phyloP scores from a whole-genome alignment of 192 early-diverging fungal genomes.

The Funneliformis mosseae region DNA sequence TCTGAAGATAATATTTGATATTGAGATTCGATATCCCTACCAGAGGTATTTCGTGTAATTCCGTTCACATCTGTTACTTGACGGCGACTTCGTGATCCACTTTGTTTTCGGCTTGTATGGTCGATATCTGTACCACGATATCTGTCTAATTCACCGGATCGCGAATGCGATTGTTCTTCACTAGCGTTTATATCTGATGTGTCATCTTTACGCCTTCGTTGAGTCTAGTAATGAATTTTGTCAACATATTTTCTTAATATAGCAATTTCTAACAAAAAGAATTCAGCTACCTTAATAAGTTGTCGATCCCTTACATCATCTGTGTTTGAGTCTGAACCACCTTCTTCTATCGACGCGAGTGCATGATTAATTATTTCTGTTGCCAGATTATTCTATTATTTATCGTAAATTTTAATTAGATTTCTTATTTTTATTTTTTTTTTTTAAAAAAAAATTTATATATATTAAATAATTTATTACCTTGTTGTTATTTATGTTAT shows the following conservation, averaged over 20 bases:
- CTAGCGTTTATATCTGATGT: conserved; percentile 1
- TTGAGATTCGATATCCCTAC: conserved; percentile 17
- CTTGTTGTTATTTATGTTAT: not conserved
- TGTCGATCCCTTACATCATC: not conserved
- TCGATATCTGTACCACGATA: conserved; percentile 12
- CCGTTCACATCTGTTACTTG: not conserved
- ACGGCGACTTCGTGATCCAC: conserved; percentile 6
- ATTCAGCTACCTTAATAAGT: not conserved
- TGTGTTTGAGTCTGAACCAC: conserved; percentile 15
- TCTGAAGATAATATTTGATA: conserved; percentile 32
- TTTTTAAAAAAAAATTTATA: not conserved
- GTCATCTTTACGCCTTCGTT: conserved; percentile 4
- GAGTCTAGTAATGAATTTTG: conserved; percentile 14
- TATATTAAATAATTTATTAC: not conserved
- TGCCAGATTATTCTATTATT: not conserved
- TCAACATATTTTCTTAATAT: not conserved
- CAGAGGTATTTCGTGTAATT: not conserved
- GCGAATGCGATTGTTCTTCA: conserved; percentile 17
- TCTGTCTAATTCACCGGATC: conserved; percentile 1
- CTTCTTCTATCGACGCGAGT: not conserved
- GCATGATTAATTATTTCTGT: not conserved
- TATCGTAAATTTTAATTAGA: not conserved
- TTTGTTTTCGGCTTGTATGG: conserved; percentile 19
- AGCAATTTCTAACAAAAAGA: not conserved
- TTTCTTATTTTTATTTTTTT: not conserved